Conservation (phyloP, 371 early-diverging fungal species). For the Mortierella sp. region DNA sequence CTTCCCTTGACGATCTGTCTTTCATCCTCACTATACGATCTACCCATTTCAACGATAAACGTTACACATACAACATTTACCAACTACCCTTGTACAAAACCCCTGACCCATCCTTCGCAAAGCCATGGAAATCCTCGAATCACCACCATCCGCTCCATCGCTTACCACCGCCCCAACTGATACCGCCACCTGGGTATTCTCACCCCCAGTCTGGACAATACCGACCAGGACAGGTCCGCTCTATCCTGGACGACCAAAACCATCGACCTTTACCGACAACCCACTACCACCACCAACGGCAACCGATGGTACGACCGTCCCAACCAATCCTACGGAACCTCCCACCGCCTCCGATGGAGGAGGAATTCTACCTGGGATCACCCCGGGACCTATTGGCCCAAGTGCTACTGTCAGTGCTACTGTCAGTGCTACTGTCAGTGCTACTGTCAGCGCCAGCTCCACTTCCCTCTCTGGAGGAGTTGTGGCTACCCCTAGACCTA, state of each 20-base stretch:
- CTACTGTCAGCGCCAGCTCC: not conserved
- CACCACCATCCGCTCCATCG: not conserved
- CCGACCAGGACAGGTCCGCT: not conserved
- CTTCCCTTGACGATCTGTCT: not conserved
- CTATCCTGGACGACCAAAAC: constrained; percentile 1
- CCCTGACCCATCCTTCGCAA: not conserved
- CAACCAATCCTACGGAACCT: not conserved
- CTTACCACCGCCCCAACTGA: not conserved
- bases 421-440: not conserved
- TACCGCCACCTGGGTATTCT: not conserved
- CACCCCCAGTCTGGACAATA: not conserved
- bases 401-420: not conserved
- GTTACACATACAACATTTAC: too few species aligned
- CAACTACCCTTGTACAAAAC: too few species aligned
- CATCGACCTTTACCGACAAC: not conserved
- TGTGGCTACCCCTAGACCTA: too few species aligned
- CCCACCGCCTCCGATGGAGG: not conserved
- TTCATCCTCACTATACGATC: not conserved
- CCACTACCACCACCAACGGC: not conserved
- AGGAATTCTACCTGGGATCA: not conserved
- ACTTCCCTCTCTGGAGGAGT: not conserved
- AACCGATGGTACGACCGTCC: not conserved
- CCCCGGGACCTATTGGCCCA: too few species aligned
- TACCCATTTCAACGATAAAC: not conserved
- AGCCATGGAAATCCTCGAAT: not conserved